Evolutionary conservation across 2,329 filamentous ascomycete genomes (phyloP), one percentile per base, ranked within the genome.

Genomic region (Cordyceps javanica): DNA sequence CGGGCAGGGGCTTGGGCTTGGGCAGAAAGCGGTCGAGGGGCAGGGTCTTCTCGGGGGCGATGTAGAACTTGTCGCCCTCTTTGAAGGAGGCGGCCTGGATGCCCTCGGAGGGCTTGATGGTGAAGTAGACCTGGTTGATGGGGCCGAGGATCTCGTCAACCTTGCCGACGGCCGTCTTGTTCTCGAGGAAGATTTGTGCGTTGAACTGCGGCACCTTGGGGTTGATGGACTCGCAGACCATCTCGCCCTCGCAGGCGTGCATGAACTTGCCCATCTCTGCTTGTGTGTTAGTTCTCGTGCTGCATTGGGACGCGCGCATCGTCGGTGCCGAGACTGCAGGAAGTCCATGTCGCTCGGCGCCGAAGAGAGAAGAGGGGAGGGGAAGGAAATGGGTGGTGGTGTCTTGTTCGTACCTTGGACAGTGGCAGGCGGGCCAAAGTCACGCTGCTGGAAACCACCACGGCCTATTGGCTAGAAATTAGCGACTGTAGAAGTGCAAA

Each of bases 121-220:
- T 97, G 82, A 99, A 99, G 81, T 89, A 96, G 68, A 97, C 90
- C 76, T 97, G 89, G 82, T 96, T 97, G 75, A 99, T 90, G 62
- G 94, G 93, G 59, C 94, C 94, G 66, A 99, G 87, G 65, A 99
- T 89, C 78, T 99, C 94, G 77, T 99, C 94, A 71, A 99, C 89
- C 78, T 97, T 97, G 74, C 94, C 94, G 73, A 99, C 85, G 61
- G 89, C 81, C 46, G 89, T 93, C 88, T 97, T 99, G 82, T 97
- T 99, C 82, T 97, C 93, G 68, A 97, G 88, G 79, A 94, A 99
- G 74, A 99, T 96, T 65, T 91, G 91, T 61, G 94, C 94, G 80
- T 97, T 97, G 87, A 99, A 99, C 80, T 96, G 96, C 61, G 94
- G 94, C 63, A 99, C 88, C 78, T 97, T 97, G 67, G 88, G 80